Percentiles rank a stretch among this genome's conserved stretches.
phyloP scores from a whole-genome alignment of 2,329 filamentous ascomycete genomes.

The Plenodomus biglobosus region DNA sequence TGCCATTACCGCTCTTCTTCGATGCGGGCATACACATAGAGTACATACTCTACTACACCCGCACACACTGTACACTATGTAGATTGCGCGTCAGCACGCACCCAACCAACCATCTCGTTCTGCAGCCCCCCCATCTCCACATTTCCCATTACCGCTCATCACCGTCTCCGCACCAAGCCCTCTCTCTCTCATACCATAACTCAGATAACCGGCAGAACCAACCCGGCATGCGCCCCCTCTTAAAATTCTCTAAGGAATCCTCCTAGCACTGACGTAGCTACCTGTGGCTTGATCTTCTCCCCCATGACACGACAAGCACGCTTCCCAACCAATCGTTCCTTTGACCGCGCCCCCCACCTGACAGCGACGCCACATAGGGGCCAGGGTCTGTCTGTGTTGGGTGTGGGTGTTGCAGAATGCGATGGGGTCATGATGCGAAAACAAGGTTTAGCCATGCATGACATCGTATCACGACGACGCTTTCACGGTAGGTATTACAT shows the following conservation, averaged over 20 bases:
- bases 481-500: not conserved
- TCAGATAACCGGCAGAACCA: not conserved
- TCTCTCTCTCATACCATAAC: too few relatives aligned
- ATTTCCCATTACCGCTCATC: slow-evolving; percentile 2
- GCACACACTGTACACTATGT: not conserved
- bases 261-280: not conserved
- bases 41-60: too few relatives aligned
- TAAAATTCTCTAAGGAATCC: too few relatives aligned
- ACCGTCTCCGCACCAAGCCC: not conserved
- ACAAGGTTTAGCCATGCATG: not conserved
- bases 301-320: too few relatives aligned
- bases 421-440: not conserved
- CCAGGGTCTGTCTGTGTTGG: too few relatives aligned
- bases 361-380: not conserved
- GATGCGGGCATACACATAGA: not conserved
- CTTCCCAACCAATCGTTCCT: too few relatives aligned
- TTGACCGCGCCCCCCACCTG: not conserved
- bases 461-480: too few relatives aligned
- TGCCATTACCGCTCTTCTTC: not conserved
- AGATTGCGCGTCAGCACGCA: slow-evolving; percentile 1
- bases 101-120: slow-evolving; percentile 8
- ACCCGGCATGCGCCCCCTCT: too few relatives aligned
- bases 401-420: too few relatives aligned
- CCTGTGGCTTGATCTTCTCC: not conserved
- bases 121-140: slow-evolving; percentile 8